These are phyloP conservation scores for Parmelia sp. DNA, from an alignment of 495 filamentous ascomycete genomes.

Conservation along the genomic window DNA sequence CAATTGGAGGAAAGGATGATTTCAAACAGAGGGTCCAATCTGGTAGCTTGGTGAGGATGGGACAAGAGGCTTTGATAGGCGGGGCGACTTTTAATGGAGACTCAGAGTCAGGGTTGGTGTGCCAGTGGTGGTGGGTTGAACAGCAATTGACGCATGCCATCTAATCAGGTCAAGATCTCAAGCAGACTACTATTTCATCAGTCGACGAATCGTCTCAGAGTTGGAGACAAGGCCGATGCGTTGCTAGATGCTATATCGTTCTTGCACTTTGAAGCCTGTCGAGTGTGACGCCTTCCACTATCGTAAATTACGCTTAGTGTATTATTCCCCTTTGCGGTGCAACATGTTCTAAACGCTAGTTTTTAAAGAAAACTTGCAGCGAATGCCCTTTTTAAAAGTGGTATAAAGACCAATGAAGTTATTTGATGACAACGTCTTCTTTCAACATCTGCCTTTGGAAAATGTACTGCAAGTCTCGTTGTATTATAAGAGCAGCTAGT, in stretches of 20 bases:
- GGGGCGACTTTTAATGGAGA: not conserved
- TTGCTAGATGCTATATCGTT: not conserved
- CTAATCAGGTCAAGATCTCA: not conserved
- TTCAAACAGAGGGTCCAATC: no score
- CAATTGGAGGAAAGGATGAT: no score
- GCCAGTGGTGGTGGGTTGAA: not conserved
- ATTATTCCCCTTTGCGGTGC: no score
- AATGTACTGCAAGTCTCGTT: not conserved
- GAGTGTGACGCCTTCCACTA: no score
- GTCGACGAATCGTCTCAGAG: not conserved
- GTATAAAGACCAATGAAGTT: no score
- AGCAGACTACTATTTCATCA: not conserved
- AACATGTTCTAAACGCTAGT: no score
- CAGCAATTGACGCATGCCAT: not conserved
- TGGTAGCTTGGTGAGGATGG: no score
- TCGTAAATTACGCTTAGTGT: no score
- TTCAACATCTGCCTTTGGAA: no score
- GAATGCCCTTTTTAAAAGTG: no score
- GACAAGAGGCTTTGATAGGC: not conserved
- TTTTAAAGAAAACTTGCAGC: not conserved
- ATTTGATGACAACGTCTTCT: no score
- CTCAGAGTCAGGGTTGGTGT: not conserved
- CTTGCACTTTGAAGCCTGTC: not conserved
- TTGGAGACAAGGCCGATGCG: not conserved
- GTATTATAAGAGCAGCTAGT: not conserved